A percentile compares a stretch with the other conserved stretches of the same genome.
phyloP scores from a whole-genome alignment of 2,329 filamentous ascomycete genomes.

The Fusarium buharicum region DNA sequence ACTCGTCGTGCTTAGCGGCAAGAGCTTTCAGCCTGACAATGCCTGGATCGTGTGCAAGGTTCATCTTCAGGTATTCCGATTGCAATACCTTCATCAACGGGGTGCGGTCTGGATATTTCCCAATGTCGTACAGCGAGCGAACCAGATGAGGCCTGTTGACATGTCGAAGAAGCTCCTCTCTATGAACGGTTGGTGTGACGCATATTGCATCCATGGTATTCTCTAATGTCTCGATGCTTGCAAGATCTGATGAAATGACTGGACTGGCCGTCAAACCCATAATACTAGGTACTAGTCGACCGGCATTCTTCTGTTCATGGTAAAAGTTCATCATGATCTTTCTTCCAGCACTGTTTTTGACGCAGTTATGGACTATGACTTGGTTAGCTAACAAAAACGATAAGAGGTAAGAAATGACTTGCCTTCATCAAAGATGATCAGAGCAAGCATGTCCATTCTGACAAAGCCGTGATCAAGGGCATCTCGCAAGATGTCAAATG shows the following conservation, averaged over 20 bases:
- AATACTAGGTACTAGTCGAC: conserved; percentile 67
- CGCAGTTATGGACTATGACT: conserved; percentile 76
- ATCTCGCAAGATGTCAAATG: conserved; percentile 78
- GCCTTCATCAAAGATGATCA: conserved; percentile 89
- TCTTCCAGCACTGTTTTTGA: conserved; percentile 70
- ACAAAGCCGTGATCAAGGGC: conserved; percentile 81
- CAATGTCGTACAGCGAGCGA: conserved; percentile 48
- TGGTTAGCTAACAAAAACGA: conserved; percentile 21
- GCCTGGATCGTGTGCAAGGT: conserved; percentile 71
- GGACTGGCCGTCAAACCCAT: conserved; percentile 86
- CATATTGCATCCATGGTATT: conserved; percentile 75
- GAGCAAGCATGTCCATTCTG: conserved; percentile 67
- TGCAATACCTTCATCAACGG: conserved; percentile 58
- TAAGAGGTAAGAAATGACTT: conserved; percentile 20
- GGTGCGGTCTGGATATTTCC: conserved; percentile 37
- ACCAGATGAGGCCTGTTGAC: conserved; percentile 73
- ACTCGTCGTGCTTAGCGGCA: conserved; percentile 54
- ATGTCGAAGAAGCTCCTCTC: conserved; percentile 74
- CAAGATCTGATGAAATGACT: conserved; percentile 67
- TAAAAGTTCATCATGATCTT: conserved; percentile 81
- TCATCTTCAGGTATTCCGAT: conserved; percentile 55
- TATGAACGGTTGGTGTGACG: conserved; percentile 73
- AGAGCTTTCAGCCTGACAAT: conserved; percentile 58
- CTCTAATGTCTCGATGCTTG: conserved; percentile 72
- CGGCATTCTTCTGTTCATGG: conserved; percentile 56